These are phyloP conservation scores for Rhizomucor miehei DNA, from an alignment of 371 early-diverging fungal genomes.

Conservation along the genomic window DNA sequence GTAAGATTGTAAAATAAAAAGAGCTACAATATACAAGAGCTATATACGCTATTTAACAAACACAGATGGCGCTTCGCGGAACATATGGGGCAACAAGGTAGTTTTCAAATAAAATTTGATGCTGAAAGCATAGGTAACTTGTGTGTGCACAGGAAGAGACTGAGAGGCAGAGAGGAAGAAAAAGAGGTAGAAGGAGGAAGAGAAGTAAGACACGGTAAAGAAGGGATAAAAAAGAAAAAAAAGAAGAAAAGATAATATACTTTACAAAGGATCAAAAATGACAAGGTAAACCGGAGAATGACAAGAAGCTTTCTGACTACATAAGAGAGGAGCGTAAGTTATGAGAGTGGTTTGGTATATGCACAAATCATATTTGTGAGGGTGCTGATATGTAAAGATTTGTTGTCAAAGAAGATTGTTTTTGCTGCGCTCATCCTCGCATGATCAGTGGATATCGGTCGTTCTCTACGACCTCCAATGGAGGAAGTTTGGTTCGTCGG, in stretches of 20 bases:
- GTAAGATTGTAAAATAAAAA: too few species aligned
- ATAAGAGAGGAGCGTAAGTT: not conserved
- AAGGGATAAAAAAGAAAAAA: not conserved
- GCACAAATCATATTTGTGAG: not conserved
- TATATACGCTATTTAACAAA: too few species aligned
- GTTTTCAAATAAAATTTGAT: too few species aligned
- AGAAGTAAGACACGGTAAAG: not conserved
- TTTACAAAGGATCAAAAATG: not conserved
- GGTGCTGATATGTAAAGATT: not conserved
- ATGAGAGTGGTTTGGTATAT: not conserved
- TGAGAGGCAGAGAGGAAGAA: not conserved
- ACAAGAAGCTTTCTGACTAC: not conserved
- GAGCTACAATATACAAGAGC: too few species aligned
- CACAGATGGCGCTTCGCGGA: too few species aligned
- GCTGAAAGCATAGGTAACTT: too few species aligned
- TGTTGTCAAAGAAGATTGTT: not conserved
- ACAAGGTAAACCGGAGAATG: not conserved
- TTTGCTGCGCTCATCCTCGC: slow-evolving; percentile 11
- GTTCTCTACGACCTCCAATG: slow-evolving; percentile 14
- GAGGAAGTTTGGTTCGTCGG: slow-evolving; percentile 19
- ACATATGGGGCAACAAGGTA: too few species aligned
- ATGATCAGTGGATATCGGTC: slow-evolving; percentile 13
- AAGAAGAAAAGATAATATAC: not conserved
- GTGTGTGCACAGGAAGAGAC: too few species aligned
- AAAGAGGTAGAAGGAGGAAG: not conserved